phyloP scores from a whole-genome alignment of 305 asterid species.

The Coffea humblotiana region DNA sequence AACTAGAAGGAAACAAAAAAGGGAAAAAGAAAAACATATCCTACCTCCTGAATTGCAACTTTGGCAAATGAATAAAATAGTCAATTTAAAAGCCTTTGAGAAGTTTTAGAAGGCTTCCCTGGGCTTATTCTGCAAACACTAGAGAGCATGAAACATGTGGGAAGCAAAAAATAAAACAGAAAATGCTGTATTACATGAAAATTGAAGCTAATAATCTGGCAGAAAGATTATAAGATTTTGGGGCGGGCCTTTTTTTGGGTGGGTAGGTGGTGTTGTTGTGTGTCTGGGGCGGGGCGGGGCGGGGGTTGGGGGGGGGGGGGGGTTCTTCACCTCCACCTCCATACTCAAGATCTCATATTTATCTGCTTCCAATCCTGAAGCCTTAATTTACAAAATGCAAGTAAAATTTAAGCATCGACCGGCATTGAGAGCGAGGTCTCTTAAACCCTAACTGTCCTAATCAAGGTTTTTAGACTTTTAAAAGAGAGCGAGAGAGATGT shows the following conservation, averaged over 20 bases:
- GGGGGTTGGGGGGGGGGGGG: background rate
- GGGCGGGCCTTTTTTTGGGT: background rate
- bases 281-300: no score
- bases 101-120: background rate
- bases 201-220: background rate
- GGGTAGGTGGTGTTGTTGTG: no score
- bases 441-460: conserved; percentile 38
- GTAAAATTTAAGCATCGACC: background rate
- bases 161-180: background rate
- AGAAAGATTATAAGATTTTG: background rate
- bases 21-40: background rate
- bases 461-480: background rate
- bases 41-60: background rate
- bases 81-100: background rate
- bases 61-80: background rate
- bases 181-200: background rate
- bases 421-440: background rate
- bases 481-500: background rate
- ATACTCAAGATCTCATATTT: background rate
- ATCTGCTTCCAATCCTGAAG: conserved; percentile 7
- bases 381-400: background rate
- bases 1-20: background rate
- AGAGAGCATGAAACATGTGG: background rate
- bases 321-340: background rate
- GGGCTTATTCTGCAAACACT: background rate